These are phyloP conservation scores for Fonsecaea nubica DNA, from an alignment of 2,329 filamentous ascomycete genomes.

Conservation along the genomic window DNA sequence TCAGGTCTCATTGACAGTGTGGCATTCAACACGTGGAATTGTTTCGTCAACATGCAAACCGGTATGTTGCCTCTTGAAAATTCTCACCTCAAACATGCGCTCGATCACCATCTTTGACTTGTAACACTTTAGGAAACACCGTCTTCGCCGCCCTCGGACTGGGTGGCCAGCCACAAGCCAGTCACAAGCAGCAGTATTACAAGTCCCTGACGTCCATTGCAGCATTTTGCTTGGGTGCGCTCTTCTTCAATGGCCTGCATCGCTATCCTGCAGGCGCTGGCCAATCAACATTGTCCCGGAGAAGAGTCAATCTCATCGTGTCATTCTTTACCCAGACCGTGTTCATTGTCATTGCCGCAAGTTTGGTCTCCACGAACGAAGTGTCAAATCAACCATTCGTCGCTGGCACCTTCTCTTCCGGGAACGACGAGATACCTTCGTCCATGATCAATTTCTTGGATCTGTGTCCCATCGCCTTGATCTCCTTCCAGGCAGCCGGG, in stretches of 20 bases:
- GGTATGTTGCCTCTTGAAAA: slow-evolving; percentile 43
- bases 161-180: slow-evolving; percentile 48
- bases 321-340: slow-evolving; percentile 50
- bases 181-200: slow-evolving; percentile 50
- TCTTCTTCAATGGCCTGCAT: slow-evolving; percentile 49
- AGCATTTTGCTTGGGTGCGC: slow-evolving; percentile 48
- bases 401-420: slow-evolving; percentile 38
- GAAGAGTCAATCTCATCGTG: slow-evolving; percentile 48
- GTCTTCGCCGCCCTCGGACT: slow-evolving; percentile 53
- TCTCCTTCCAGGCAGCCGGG: slow-evolving; percentile 51
- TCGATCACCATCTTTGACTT: slow-evolving; percentile 2
- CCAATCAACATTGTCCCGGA: slow-evolving; percentile 43
- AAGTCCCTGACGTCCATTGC: slow-evolving; percentile 52
- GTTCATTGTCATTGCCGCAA: slow-evolving; percentile 45
- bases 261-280: slow-evolving; percentile 45
- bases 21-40: slow-evolving; percentile 56
- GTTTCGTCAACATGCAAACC: slow-evolving; percentile 57
- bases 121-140: slow-evolving; percentile 47
- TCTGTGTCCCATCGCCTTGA: slow-evolving; percentile 48
- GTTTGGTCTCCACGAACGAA: slow-evolving; percentile 46
- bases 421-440: slow-evolving; percentile 22
- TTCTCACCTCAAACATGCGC: slow-evolving; percentile 1
- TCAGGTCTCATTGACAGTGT: slow-evolving; percentile 55
- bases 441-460: slow-evolving; percentile 38
- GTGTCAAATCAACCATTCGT: slow-evolving; percentile 43